Base-by-base conservation (phyloP, 129 eudicot species). In the Centrapalus pauciflorus region DNA sequence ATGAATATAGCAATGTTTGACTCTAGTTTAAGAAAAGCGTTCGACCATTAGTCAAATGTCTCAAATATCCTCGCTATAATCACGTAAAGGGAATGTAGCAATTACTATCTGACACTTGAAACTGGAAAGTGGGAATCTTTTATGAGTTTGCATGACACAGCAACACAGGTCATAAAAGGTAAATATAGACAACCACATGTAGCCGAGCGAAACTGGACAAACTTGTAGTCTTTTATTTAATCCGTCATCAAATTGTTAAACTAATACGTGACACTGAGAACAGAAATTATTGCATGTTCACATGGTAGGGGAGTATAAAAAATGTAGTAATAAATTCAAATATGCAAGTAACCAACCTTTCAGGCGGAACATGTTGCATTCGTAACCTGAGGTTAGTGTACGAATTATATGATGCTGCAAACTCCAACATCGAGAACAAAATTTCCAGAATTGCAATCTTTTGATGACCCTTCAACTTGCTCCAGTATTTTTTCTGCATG, bases 391-490 rank as follows among this genome's bases (percentile, higher is more conserved):
- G 96, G 55, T 87, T 91, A 27, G 87, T 64, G 71, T 82, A 91
- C 11, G 97, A 91, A 67, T 87, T 91, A 79, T 87, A 91, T 7
- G 97, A 87, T 61, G 97, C 86, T 61, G 97, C 94, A 85, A 91
- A 91, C 69, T 87, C 97, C 55, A 91, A 55, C 34, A 79, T 72
- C 13, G 96, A 85, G 73, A 87, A 71, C 74, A 87, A 85, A 52
- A 81, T 87, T 65, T 91, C 96, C 74, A 91, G 80, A 13, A 87
- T 60, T 52, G 75, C 48, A 56, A 85, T 84, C 80, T 85, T 87
- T 77, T 91, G 97, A 23, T 73, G 58, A 11, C 88, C 72, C 64
- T 74, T 83, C 79, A 91, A 77, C 81, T 77, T 81, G 80, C 78
- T 69, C 97, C 97, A 91, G 77, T 78, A 91, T 41, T 79, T 91